phyloP scores from a whole-genome alignment of 2,329 filamentous ascomycete genomes.

The Aspergillus viridinutans region DNA sequence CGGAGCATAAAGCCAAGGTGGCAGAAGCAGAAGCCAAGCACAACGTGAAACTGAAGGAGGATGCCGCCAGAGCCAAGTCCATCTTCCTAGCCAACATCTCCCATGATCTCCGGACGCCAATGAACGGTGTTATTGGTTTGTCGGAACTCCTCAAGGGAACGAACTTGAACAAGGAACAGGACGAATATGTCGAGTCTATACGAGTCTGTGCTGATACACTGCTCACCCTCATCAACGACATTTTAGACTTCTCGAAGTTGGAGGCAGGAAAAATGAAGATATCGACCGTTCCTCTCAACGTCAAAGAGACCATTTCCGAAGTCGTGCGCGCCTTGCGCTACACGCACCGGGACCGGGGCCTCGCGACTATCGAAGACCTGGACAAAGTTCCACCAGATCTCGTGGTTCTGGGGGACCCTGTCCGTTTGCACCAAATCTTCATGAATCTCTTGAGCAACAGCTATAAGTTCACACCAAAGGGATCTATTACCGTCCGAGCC shows the following conservation, averaged over 20 bases:
- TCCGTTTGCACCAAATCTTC: constrained; percentile 73
- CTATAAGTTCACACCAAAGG: constrained; percentile 87
- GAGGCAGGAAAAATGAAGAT: constrained; percentile 85
- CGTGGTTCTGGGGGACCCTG: constrained; percentile 79
- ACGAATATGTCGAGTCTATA: constrained; percentile 61
- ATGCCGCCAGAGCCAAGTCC: constrained; percentile 72
- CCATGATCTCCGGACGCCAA: constrained; percentile 82
- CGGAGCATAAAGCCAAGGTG: constrained; percentile 61
- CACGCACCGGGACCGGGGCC: constrained; percentile 57
- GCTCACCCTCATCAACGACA: constrained; percentile 85
- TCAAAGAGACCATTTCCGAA: constrained; percentile 64
- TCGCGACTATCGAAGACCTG: constrained; percentile 62
- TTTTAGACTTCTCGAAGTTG: constrained; percentile 81
- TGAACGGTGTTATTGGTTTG: constrained; percentile 88
- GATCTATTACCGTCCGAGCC: constrained; percentile 78
- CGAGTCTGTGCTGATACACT: constrained; percentile 68
- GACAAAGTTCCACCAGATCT: constrained; percentile 54
- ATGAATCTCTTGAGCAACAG: constrained; percentile 85
- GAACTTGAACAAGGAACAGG: constrained; percentile 53
- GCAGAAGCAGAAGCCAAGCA: constrained; percentile 61
- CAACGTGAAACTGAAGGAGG: constrained; percentile 63
- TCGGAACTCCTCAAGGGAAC: constrained; percentile 59
- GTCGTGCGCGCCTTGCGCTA: constrained; percentile 61
- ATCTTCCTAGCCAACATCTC: constrained; percentile 94
- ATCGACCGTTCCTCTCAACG: constrained; percentile 76